These are phyloP conservation scores for Cyamopsis tetragonoloba DNA, from an alignment of 306 rosid genomes.

Conservation along the genomic window DNA sequence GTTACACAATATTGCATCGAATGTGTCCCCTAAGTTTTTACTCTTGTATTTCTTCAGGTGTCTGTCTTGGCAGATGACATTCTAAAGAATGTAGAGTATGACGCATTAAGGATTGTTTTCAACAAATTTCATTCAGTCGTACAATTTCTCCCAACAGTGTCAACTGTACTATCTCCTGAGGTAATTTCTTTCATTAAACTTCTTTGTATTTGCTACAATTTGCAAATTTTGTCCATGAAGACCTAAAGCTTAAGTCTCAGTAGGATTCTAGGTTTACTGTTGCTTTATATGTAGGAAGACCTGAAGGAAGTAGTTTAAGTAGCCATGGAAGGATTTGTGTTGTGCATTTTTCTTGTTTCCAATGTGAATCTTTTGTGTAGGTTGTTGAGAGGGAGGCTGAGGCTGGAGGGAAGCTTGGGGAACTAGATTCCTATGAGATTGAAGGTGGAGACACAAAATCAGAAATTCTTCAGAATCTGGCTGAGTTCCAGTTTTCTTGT, in stretches of 20 bases:
- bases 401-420: conserved; percentile 83
- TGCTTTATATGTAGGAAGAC: not conserved
- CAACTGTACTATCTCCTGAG: conserved; percentile 91
- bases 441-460: conserved; percentile 97
- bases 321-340: conserved; percentile 12
- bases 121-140: conserved; percentile 89
- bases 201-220: not conserved
- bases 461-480: conserved; percentile 84
- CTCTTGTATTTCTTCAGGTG: conserved; percentile 53
- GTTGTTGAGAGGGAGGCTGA: conserved; percentile 82
- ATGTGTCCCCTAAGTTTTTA: not conserved
- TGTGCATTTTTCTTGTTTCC: not conserved
- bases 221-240: not conserved
- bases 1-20: not conserved
- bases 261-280: not conserved
- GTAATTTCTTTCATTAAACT: conserved; percentile 31
- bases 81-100: conserved; percentile 88
- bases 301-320: not conserved
- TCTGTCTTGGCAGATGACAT: conserved; percentile 93
- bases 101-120: conserved; percentile 76
- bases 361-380: conserved; percentile 32
- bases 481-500: conserved; percentile 97
- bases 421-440: conserved; percentile 82
- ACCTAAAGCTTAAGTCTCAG: not conserved
- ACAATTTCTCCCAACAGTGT: conserved; percentile 62